phyloP scores from a whole-genome alignment of 495 filamentous ascomycete species.

The Trichoderma orchidacearum region DNA sequence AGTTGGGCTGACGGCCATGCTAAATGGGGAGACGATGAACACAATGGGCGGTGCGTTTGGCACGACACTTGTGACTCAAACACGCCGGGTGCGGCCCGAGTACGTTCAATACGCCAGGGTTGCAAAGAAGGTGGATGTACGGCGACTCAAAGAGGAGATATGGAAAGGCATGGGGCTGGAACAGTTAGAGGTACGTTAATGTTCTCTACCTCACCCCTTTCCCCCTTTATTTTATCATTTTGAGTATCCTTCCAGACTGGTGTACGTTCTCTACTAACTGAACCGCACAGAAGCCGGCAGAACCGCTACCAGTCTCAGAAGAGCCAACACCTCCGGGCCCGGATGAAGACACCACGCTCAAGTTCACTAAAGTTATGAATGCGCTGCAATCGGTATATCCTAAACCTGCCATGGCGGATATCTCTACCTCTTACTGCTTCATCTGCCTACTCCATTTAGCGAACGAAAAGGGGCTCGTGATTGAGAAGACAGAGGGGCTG shows the following conservation, averaged over 20 bases:
- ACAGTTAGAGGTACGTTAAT: constrained; percentile 10
- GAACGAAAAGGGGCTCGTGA: constrained; percentile 87
- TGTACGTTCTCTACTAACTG: not conserved
- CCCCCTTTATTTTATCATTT: too few relatives aligned
- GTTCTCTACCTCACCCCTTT: too few relatives aligned
- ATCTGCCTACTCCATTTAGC: constrained; percentile 92
- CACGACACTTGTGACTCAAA: constrained; percentile 85
- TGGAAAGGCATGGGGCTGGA: constrained; percentile 79
- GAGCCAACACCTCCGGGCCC: constrained; percentile 8
- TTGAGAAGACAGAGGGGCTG: constrained; percentile 42
- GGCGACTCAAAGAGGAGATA: constrained; percentile 86
- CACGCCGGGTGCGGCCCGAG: constrained; percentile 68
- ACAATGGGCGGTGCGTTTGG: constrained; percentile 59
- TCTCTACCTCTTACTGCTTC: constrained; percentile 94
- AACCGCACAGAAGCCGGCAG: constrained; percentile 5
- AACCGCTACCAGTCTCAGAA: not conserved
- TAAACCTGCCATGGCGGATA: constrained; percentile 72
- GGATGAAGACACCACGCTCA: constrained; percentile 36
- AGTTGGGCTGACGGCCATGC: constrained; percentile 31
- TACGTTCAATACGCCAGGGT: constrained; percentile 94
- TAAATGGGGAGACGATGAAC: constrained; percentile 33
- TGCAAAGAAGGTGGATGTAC: constrained; percentile 98
- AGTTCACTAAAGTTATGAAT: constrained; percentile 87
- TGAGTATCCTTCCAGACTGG: too few relatives aligned
- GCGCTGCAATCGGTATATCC: constrained; percentile 75